phyloP scores from a whole-genome alignment of 2,329 filamentous ascomycete genomes.

The Aspergillus carbonarius region DNA sequence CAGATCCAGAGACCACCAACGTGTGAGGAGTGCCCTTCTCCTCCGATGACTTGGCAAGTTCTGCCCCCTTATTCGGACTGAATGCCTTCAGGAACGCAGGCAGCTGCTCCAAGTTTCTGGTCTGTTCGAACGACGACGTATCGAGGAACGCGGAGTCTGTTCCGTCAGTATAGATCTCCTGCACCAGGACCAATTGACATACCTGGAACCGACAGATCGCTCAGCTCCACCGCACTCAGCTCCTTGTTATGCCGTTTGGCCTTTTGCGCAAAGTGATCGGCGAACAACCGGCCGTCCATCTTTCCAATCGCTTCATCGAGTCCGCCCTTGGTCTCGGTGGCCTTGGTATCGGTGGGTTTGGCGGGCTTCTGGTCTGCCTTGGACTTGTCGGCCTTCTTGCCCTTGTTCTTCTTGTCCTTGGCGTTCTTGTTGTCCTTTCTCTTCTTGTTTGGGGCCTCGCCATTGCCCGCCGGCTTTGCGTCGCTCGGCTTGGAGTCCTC shows the following conservation, averaged over 20 bases:
- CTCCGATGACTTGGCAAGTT: slow-evolving; percentile 64
- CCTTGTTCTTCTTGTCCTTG: slow-evolving; percentile 22
- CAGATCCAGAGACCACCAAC: slow-evolving; percentile 80
- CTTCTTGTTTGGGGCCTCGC: slow-evolving; percentile 34
- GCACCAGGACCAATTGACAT: slow-evolving; percentile 25
- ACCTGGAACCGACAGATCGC: slow-evolving; percentile 79
- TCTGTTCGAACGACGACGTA: slow-evolving; percentile 70
- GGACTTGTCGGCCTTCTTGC: slow-evolving; percentile 19
- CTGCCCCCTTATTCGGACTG: slow-evolving; percentile 54
- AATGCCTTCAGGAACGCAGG: slow-evolving; percentile 72
- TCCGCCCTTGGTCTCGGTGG: slow-evolving; percentile 64
- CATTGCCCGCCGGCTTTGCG: slow-evolving; percentile 17
- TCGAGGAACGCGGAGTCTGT: slow-evolving; percentile 73
- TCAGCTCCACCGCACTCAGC: slow-evolving; percentile 77
- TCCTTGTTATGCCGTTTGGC: slow-evolving; percentile 76
- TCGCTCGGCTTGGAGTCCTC: slow-evolving; percentile 32
- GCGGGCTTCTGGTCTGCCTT: slow-evolving; percentile 21
- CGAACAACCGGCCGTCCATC: slow-evolving; percentile 80
- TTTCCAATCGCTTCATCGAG: slow-evolving; percentile 77
- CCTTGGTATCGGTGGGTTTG: slow-evolving; percentile 27
- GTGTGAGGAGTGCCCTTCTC: slow-evolving; percentile 77
- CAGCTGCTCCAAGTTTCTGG: slow-evolving; percentile 69
- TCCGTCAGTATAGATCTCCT: slow-evolving; percentile 4
- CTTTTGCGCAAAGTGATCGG: slow-evolving; percentile 80
- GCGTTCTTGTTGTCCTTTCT: slow-evolving; percentile 21